Evolutionary conservation across 768 basidiomycete species (phyloP), one percentile per base, ranked within the genome.

Genomic region (Amanita pseudoporphyria): DNA sequence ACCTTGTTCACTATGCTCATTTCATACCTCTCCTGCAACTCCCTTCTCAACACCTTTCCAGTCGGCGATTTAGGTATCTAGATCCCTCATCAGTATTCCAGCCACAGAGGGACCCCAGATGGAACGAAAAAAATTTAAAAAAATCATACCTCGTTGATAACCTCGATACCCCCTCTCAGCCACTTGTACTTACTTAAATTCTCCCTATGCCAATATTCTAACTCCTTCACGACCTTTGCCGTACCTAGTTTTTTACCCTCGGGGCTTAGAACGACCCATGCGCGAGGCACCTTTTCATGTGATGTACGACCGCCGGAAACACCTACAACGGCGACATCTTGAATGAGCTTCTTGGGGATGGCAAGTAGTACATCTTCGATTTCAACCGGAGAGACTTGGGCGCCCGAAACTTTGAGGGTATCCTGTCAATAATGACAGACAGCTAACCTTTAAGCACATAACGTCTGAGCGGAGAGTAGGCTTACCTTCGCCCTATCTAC

Each of bases 151-250:
- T 81, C 68, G 44, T 74, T 65, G 5, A 88, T 73, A 18, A 84
- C 60, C 53, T 79, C 76, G 14, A 87, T 73, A 0, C 87, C 87
- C 3, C 87, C 87, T 6, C 83, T 67, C 46, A 88, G 57, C 78
- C 84, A 84, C 61, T 90, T 89, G 57, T 82, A 84, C 60, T 73
- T 79, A 66, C 84, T 86, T 48, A 89, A 62, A 52, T 76, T 73
- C 62, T 74, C 68, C 52, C 73, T 68, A 32, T 76, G 68, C 86
- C 85, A 90, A 10, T 54, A 62, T 18, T 84, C 74, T 2, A 91
- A 65, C 46, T 67, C 71, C 44, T 66, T 62, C 2, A 74, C 58
- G 6, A 71, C 74, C 33, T 58, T 62, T 4, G 55, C 56, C 0
- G 61, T 60, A 7, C 83, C 82, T 5, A 70, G 57, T 36, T 64